Evolutionary conservation across 2,329 filamentous ascomycete genomes (phyloP), one percentile per base, ranked within the genome.

Genomic region (Rhynchosporium secalis): DNA sequence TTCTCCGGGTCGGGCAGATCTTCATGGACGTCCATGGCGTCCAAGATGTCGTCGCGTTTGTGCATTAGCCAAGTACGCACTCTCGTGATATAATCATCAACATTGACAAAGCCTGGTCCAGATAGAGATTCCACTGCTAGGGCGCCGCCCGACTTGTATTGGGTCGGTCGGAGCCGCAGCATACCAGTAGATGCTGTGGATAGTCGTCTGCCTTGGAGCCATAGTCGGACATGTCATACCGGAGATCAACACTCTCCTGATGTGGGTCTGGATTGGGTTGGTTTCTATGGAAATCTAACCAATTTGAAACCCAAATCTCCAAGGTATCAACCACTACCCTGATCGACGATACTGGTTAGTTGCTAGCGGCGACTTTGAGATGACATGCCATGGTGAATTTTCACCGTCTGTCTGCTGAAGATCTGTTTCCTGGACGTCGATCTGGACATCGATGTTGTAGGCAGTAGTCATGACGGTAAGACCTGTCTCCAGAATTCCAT

Each of bases 331-430:
- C 54, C 20, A 51, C 63, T 45, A 62, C 68, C 56, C 64, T 58
- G 33, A 73, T 48, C 41, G 68, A 72, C 54, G 71, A 73, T 60
- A 73, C 68, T 61, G 71, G 72, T 55, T 69, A 69, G 46, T 71
- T 36, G 71, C 72, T 12, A 72, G 49, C 15, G 71, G 68, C 45
- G 69, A 57, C 56, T 68, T 65, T 13, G 71, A 63, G 59, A 72
- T 69, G 56, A 68, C 61, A 57, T 73, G 71, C 68, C 69, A 73
- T 31, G 58, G 69, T 60, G 67, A 63, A 41, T 40, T 40, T 40
- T 55, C 57, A 51, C 46, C 55, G 15, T 54, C 55, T 41, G 49
- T 61, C 60, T 58, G 68, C 59, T 65, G 49, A 62, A 68, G 71
- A 59, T 68, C 70, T 10, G 66, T 67, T 59, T 70, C 66, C 28